A percentile compares a stretch with the other conserved stretches of the same genome.
Evolutionary conservation across 1,139 yeast species (phyloP).

Genomic region (Suhomyces panamericanus): DNA sequence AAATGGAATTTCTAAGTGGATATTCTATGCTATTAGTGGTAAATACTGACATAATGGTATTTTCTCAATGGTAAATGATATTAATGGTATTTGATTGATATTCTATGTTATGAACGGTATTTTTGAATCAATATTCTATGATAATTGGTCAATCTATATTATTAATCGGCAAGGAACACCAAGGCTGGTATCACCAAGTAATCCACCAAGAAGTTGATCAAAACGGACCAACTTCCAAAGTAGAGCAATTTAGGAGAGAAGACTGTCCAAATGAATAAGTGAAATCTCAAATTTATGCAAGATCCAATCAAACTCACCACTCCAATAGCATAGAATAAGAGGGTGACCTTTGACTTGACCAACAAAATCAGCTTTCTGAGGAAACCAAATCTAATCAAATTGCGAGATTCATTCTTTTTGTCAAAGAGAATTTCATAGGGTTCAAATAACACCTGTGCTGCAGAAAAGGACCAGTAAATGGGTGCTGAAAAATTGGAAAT

Average conservation of each 20-base stretch:
- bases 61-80: too few species aligned
- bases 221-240: slow-evolving; percentile 71
- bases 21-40: too few species aligned
- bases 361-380: slow-evolving; percentile 36
- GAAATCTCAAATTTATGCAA: slow-evolving; percentile 75
- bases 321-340: slow-evolving; percentile 58
- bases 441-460: slow-evolving; percentile 47
- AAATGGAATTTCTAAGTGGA: too few species aligned
- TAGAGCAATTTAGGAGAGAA: slow-evolving; percentile 90
- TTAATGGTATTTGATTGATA: too few species aligned
- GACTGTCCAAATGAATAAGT: slow-evolving; percentile 94
- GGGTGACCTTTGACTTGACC: slow-evolving; percentile 36
- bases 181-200: slow-evolving; percentile 21
- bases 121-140: neutral
- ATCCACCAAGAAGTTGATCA: slow-evolving; percentile 51
- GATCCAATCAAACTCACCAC: slow-evolving; percentile 64
- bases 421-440: slow-evolving; percentile 12
- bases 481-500: slow-evolving; percentile 84
- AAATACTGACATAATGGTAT: too few species aligned
- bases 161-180: slow-evolving; percentile 10
- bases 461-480: slow-evolving; percentile 73
- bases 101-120: too few species aligned
- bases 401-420: slow-evolving; percentile 16
- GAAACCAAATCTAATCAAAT: slow-evolving; percentile 17
- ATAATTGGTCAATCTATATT: neutral